Evolutionary conservation across 768 basidiomycete genomes (phyloP), one percentile per base, ranked within the genome.

Genomic region (Phlegmacium glaucopus): DNA sequence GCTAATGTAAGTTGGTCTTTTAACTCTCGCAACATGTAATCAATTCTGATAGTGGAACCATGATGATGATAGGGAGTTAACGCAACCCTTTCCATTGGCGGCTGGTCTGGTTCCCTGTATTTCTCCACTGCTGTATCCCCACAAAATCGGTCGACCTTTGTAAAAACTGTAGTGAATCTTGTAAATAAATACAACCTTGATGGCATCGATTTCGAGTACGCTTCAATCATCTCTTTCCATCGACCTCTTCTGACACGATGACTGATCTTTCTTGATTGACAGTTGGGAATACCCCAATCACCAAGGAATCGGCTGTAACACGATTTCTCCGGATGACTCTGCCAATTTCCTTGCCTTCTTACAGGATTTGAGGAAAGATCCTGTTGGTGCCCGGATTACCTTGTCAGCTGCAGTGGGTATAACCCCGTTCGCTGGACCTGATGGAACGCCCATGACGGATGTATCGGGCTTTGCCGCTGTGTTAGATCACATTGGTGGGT

Each of bases 251-350:
- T 47, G 17, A 38, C 17, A 27, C 35, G n/a, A 25, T 25, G 17
- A 35, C 38, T 15, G 34, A 27, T 30, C 16, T 39, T 18, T 38
- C 15, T 41, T 32, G 36, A n/a, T 39, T 40, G 37, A 56, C 42
- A 77, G 76, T 58, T 94, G 92, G 91, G 93, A 95, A 65, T 94
- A 89, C 61, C 93, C 93, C 1, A 78, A 74, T 47, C 59, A 68
- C 6, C 70, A 75, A 48, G 90, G 91, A 28, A 72, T 85, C 1
- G 80, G 79, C 1, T 88, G 88, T 55, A 96, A 95, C 62, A 62
- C 62, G 0, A 72, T 84, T 49, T 73, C 76, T 7, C 43, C 61
- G 1, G 50, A 73, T 44, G 94, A 98, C 61, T 79, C 83, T 0
- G 68, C 76, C 27, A 94, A 96, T 65, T 89, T 88, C 69, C 79